Conservation (phyloP, 768 basidiomycete genomes). For the Pisolithus sp. region DNA sequence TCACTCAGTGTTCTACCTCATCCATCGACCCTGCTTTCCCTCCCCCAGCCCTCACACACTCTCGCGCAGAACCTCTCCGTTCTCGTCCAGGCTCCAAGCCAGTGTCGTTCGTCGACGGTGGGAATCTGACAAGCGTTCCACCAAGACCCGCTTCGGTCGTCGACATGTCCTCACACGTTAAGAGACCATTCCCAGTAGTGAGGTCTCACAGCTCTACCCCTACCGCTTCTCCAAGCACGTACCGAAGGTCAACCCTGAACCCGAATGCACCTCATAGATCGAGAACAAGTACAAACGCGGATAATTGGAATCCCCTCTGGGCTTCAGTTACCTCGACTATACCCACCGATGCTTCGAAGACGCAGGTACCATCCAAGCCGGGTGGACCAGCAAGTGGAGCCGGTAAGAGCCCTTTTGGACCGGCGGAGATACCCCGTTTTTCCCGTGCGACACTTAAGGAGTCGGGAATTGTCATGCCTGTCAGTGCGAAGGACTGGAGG, state of each 20-base stretch:
- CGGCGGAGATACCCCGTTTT: constrained; percentile 22
- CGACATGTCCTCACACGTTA: constrained; percentile 2
- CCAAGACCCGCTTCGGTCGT: too few relatives aligned
- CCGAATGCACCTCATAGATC: not conserved
- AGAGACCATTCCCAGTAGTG: not conserved
- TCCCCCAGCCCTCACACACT: constrained; percentile 18
- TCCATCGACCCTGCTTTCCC: constrained; percentile 1
- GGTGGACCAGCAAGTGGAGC: not conserved
- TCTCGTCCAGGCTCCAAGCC: not conserved
- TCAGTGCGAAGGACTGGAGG: constrained; percentile 24
- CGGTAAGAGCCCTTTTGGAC: constrained; percentile 21
- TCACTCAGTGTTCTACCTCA: not conserved
- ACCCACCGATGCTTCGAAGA: constrained; percentile 10
- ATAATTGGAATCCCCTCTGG: not conserved
- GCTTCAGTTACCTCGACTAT: not conserved
- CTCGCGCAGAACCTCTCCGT: constrained; percentile 15
- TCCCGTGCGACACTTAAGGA: constrained; percentile 25
- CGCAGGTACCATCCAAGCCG: constrained; percentile 15
- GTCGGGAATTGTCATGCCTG: constrained; percentile 25
- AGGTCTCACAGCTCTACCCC: not conserved
- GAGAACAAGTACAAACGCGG: not conserved
- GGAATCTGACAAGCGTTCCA: too few relatives aligned
- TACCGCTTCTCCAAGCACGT: not conserved
- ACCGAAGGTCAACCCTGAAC: not conserved
- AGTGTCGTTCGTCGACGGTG: constrained; percentile 1